phyloP scores from a whole-genome alignment of 2,329 filamentous ascomycete genomes.

The Apiospora malaysiana region DNA sequence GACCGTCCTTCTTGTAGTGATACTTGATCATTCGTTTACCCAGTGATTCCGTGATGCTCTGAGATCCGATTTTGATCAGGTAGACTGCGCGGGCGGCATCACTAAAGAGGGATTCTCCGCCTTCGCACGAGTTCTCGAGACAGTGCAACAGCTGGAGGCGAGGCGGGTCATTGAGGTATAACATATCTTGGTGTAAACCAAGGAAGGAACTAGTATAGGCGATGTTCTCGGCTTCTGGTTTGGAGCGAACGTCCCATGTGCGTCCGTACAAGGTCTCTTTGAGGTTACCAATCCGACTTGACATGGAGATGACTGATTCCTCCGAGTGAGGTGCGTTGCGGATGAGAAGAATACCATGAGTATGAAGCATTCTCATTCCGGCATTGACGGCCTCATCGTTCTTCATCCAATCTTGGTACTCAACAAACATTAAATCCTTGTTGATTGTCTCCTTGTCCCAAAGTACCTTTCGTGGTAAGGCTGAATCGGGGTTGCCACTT shows the following conservation, averaged over 20 bases:
- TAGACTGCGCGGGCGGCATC: conserved; percentile 71
- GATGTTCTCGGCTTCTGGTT: conserved; percentile 86
- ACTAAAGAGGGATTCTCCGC: conserved; percentile 86
- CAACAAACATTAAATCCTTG: conserved; percentile 60
- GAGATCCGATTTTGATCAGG: conserved; percentile 39
- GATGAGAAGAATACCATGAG: conserved; percentile 78
- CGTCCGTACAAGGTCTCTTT: conserved; percentile 90
- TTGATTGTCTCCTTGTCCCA: conserved; percentile 50
- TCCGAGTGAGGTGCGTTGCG: conserved; percentile 73
- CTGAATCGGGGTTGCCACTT: conserved; percentile 28
- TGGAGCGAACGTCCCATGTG: conserved; percentile 87
- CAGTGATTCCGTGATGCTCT: conserved; percentile 47
- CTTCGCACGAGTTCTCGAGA: conserved; percentile 77
- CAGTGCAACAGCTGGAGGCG: conserved; percentile 90
- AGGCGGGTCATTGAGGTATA: conserved; percentile 83
- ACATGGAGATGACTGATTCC: conserved; percentile 70
- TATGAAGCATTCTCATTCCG: conserved; percentile 66
- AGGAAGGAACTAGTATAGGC: conserved; percentile 85
- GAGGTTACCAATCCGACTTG: conserved; percentile 74
- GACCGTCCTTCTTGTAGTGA: conserved; percentile 65
- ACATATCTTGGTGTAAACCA: conserved; percentile 90
- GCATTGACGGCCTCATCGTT: conserved; percentile 61
- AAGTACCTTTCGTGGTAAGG: conserved; percentile 32
- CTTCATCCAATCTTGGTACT: conserved; percentile 75
- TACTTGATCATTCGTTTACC: conserved; percentile 55